Base-by-base conservation (phyloP, 1,139 yeast genomes). In the Arxiozyma slooffiae region DNA sequence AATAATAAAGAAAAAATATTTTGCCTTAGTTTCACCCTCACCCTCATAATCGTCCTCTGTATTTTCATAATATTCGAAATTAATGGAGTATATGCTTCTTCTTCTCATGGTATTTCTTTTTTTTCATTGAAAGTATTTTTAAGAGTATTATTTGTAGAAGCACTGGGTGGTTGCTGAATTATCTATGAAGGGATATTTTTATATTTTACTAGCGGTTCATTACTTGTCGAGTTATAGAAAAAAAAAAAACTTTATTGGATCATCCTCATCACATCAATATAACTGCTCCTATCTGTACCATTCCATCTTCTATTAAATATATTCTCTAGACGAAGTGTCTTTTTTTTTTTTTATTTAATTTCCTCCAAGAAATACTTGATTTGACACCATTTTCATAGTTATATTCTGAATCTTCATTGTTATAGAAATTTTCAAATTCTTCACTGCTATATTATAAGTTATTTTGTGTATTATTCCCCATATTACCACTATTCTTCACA, bases 21-120 rank as follows among this genome's bases (percentile, higher is more conserved):
- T 56, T 22, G 58, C 41, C 38, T 60, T 57, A 23, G 57, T 57
- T 30, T 56, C 54, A 40, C 54, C 60, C 38, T 59, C 65, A 14
- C 61, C 67, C 22, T 64, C 67, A 9, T 61, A 63, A 40, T 61
- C 62, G 22, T 64, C 67, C 22, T 62, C 66, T 9, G 62, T 48
- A 46, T 57, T 58, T 30, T 60, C 65, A 50, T 63, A 66, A 46
- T 61, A 64, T 50, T 60, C 65, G 50, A 63, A 61, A 34, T 59
- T 62, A 55, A 63, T 55, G 11, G 60, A 59, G 47, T 59, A 64
- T 23, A 54, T 54, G 36, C 57, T 53, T 41, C 49, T 44, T 8
- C 50, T 49, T 22, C 44, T 45, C 14, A 16, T 16, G 18, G 9
- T 30, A 30, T 26, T 40, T 22, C 20, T 18, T n/a, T 4, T 14